These are phyloP conservation scores for Orychophragmus violaceus DNA, from an alignment of 345 rosid species.

Conservation along the genomic window DNA sequence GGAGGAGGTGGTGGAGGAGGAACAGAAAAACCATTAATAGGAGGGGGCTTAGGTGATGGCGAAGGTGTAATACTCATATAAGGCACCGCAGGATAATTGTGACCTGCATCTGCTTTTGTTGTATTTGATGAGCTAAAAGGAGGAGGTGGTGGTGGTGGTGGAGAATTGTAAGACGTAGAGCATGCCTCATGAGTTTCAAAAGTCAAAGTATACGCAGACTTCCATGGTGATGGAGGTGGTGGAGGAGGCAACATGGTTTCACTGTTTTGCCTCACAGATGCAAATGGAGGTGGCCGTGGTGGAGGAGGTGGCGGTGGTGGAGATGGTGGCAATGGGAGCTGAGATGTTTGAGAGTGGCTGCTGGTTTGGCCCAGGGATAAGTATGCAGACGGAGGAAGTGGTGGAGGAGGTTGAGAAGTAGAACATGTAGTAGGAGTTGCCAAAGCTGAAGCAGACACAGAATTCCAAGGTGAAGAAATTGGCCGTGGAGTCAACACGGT, in stretches of 20 bases:
- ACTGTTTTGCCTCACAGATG: constrained; percentile 29
- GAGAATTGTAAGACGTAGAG: constrained; percentile 15
- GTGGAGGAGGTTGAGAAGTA: constrained; percentile 27
- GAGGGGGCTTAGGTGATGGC: constrained; percentile 20
- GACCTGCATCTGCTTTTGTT: constrained; percentile 21
- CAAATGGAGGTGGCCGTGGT: constrained; percentile 42
- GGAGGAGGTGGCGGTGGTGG: constrained; percentile 41
- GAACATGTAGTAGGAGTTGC: constrained; percentile 17
- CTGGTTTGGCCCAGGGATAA: constrained; percentile 25
- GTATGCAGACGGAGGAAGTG: constrained; percentile 23
- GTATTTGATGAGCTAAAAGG: constrained; percentile 8
- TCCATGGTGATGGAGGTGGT: constrained; percentile 63
- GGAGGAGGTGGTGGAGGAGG: constrained; percentile 40
- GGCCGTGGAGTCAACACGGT: constrained; percentile 14
- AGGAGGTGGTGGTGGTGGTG: constrained; percentile 28
- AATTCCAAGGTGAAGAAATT: constrained; percentile 31
- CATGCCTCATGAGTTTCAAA: constrained; percentile 9
- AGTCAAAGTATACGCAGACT: constrained; percentile 29
- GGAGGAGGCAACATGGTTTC: constrained; percentile 40
- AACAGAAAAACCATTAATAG: constrained; percentile 1
- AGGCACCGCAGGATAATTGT: constrained; percentile 20
- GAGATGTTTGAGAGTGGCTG: constrained; percentile 24
- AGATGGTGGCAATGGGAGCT: constrained; percentile 29
- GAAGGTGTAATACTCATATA: constrained; percentile 18
- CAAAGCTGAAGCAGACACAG: constrained; percentile 29